Percentiles rank a stretch among this genome's conserved stretches.
Conservation (phyloP, 331 rosid species). For the Malus hybrid region DNA sequence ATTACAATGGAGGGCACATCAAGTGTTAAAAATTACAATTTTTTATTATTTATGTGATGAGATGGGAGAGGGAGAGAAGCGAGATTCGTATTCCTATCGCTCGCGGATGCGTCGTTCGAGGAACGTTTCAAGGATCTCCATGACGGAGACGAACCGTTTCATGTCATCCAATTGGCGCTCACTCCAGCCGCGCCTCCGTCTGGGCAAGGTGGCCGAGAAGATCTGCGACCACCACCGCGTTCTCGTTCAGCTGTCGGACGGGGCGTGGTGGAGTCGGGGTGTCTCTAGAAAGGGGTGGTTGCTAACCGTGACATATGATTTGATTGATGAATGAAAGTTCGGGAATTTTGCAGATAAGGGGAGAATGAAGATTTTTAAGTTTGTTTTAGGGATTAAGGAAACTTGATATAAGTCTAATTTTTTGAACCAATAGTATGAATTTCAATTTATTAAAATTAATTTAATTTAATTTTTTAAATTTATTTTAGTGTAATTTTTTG, state of each 20-base stretch:
- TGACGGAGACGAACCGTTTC: conserved; percentile 73
- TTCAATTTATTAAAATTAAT: no score
- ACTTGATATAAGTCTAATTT: no score
- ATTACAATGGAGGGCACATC: background rate
- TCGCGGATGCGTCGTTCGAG: conserved; percentile 60
- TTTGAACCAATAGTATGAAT: no score
- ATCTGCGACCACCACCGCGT: conserved; percentile 33
- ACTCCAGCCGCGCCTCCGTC: conserved; percentile 76
- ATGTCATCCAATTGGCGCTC: conserved; percentile 63
- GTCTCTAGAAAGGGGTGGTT: conserved; percentile 32
- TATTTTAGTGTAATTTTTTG: no score
- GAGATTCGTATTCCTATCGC: conserved; percentile 38
- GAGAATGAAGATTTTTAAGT: no score
- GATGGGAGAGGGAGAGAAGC: conserved; percentile 21
- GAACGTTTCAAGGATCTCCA: conserved; percentile 69
- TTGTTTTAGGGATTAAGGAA: no score
- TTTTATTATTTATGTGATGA: no score
- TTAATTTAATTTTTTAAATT: no score
- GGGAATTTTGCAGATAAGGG: background rate
- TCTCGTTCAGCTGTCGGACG: conserved; percentile 8
- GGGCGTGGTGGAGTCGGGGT: conserved; percentile 2
- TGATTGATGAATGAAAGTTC: background rate
- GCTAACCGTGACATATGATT: conserved; percentile 59
- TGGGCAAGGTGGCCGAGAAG: conserved; percentile 67
- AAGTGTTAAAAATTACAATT: background rate